Evolutionary conservation across 140 eudicot genomes (phyloP).

Genomic region (Stevia rebaudiana): DNA sequence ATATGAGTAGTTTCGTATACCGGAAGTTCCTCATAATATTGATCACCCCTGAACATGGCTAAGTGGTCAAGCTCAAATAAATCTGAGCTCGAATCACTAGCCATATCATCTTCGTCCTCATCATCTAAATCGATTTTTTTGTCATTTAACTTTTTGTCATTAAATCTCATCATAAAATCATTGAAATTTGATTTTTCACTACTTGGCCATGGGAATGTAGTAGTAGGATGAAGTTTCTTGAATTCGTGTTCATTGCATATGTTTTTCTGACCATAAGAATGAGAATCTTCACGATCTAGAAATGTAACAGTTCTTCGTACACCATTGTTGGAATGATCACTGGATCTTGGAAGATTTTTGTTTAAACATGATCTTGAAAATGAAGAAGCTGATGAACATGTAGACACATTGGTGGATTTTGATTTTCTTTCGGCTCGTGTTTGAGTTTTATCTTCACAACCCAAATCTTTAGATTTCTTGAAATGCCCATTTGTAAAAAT

Average conservation of each 20-base stretch:
- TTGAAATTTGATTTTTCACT: constrained; percentile 9
- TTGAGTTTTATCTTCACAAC: constrained; percentile 19
- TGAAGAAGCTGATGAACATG: constrained; percentile 73
- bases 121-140: constrained; percentile 14
- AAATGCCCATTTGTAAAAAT: constrained; percentile 43
- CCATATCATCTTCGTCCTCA: constrained; percentile 36
- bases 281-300: constrained; percentile 53
- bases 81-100: constrained; percentile 83
- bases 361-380: constrained; percentile 72
- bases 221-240: constrained; percentile 11
- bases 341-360: constrained; percentile 44
- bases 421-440: constrained; percentile 20
- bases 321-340: constrained; percentile 33
- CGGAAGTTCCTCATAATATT: constrained; percentile 69
- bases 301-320: constrained; percentile 54
- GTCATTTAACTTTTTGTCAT: background rate
- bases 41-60: constrained; percentile 33
- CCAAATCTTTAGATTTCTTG: constrained; percentile 37
- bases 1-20: constrained; percentile 76
- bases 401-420: constrained; percentile 37
- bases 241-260: constrained; percentile 14
- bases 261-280: constrained; percentile 35
- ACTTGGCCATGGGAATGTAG: constrained; percentile 9
- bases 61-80: constrained; percentile 78
- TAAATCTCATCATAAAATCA: constrained; percentile 3